A percentile compares a stretch with the other conserved stretches of the same genome.
phyloP scores from a whole-genome alignment of 495 filamentous ascomycete species.

The Talaromyces thailandensis region DNA sequence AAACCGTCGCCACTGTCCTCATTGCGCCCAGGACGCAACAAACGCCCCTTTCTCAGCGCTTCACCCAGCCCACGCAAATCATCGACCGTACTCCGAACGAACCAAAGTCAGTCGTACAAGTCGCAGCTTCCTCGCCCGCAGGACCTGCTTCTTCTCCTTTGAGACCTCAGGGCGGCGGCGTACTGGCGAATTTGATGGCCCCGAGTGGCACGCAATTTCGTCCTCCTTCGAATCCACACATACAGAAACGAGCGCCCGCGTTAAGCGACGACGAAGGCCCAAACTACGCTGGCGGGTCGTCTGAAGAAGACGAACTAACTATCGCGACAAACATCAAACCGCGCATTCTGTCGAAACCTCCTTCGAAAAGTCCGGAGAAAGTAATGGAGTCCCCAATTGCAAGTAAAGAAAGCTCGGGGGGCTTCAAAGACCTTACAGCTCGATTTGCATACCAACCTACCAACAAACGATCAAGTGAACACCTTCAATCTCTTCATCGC shows the following conservation, averaged over 20 bases:
- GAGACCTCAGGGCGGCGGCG: constrained; percentile 21
- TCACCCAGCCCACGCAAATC: constrained; percentile 66
- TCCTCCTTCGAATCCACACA: constrained; percentile 33
- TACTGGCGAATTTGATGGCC: constrained; percentile 56
- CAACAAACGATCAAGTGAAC: constrained; percentile 34
- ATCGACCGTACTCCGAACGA: constrained; percentile 28
- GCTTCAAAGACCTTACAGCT: constrained; percentile 41
- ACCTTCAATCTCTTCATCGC: constrained; percentile 34
- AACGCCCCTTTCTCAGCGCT: constrained; percentile 21
- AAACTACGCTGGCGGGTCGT: constrained; percentile 46
- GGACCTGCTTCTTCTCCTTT: constrained; percentile 40
- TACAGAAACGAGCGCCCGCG: constrained; percentile 27
- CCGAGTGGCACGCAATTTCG: constrained; percentile 69
- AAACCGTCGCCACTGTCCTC: constrained; percentile 54
- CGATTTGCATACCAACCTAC: constrained; percentile 37
- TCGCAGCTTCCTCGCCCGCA: constrained; percentile 74
- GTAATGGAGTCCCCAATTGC: constrained; percentile 28
- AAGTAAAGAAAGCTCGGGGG: constrained; percentile 14
- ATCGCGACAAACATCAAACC: constrained; percentile 60
- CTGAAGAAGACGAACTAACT: constrained; percentile 43
- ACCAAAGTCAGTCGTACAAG: constrained; percentile 55
- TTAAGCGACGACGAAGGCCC: constrained; percentile 51
- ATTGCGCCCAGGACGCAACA: constrained; percentile 13
- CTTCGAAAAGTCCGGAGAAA: constrained; percentile 26
- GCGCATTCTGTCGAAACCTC: constrained; percentile 44